Evolutionary conservation across 2,329 filamentous ascomycete species (phyloP).

Genomic region (Colletotrichum liriopes): DNA sequence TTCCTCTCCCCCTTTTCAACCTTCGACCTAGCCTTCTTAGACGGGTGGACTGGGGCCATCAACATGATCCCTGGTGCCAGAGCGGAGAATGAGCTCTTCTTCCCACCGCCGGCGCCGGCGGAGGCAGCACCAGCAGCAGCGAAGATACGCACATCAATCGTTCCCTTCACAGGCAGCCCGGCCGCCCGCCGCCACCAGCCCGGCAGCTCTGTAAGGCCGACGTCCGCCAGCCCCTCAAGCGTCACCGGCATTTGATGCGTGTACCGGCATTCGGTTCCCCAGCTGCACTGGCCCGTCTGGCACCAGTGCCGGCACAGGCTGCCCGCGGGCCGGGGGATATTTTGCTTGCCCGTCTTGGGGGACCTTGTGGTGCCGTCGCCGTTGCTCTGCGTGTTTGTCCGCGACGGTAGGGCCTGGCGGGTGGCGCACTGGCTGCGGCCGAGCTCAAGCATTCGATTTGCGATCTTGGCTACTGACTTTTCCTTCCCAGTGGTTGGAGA

Average conservation of each 20-base stretch:
- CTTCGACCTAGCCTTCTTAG: conserved; percentile 24
- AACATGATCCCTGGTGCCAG: background rate
- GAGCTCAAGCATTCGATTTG: conserved; percentile 25
- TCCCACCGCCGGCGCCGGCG: background rate
- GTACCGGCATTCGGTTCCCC: conserved; percentile 60
- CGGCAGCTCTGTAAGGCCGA: conserved; percentile 61
- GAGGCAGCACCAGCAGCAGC: conserved; percentile 9
- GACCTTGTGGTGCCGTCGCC: conserved; percentile 1
- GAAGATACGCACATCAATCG: conserved; percentile 38
- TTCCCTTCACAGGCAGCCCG: conserved; percentile 28
- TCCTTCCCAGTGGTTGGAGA: background rate
- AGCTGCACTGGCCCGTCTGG: conserved; percentile 63
- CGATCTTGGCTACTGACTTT: conserved; percentile 18
- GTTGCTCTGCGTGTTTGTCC: background rate
- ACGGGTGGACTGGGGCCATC: background rate
- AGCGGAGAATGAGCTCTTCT: conserved; percentile 18
- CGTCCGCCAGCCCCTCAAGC: conserved; percentile 55
- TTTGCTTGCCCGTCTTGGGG: conserved; percentile 22
- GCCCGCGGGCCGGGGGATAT: conserved; percentile 25
- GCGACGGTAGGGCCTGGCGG: conserved; percentile 1
- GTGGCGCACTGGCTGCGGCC: conserved; percentile 14
- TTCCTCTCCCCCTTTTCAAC: conserved; percentile 19
- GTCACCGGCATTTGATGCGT: conserved; percentile 65
- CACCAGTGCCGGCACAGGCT: conserved; percentile 65
- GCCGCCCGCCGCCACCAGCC: conserved; percentile 56